Base-by-base conservation (phyloP, 2,329 filamentous ascomycete genomes). In the Akanthomyces muscarius region DNA sequence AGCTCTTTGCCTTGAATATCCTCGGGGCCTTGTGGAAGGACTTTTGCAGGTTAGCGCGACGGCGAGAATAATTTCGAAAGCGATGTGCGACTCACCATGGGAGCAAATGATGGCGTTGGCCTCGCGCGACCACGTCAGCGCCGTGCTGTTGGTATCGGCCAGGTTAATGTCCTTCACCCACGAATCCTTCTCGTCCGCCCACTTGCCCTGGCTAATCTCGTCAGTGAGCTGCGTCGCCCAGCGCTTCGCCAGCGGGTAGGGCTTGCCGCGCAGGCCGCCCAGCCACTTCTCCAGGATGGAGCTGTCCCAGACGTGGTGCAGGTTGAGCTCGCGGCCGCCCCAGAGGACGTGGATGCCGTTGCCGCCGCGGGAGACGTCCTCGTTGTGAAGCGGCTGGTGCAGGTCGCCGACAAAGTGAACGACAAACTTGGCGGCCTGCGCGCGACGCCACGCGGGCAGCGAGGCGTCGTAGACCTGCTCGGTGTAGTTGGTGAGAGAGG, bases 291-390 rank as follows among this genome's bases (percentile, higher is more conserved):
- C 87, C 0, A 85, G 81, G 65, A 91, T 91, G 67, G 82, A 84
- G 60, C 83, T 85, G 71, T 92, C 89, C 89, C 89, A 92, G 18
- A 91, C 84, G 63, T 88, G 82, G 70, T 92, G 89, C 48, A 92
- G 79, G 70, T 92, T 92, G 62, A 83, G 80, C 33, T 78, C 73
- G 36, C 74, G 72, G 3, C 80, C 81, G 30, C 86, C 78, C 75
- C 87, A 92, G 18, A 75, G 77, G 1, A 92, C 89, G 16, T 79
- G 73, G 68, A 92, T 89, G 13, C 82, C 81, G 68, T 92, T 92
- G 0, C 89, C 89, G 61, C 89, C 89, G 25, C 81, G 76, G 2
- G 81, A 79, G 7, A 88, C 82, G 62, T 87, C 80, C 73, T 89
- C 87, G 61, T 83, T 83, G 72, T 89, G 87, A 63, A 89, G 77